These are phyloP conservation scores for Thermomucor indicae-seudaticae DNA, from an alignment of 371 early-diverging fungal genomes.

Conservation along the genomic window DNA sequence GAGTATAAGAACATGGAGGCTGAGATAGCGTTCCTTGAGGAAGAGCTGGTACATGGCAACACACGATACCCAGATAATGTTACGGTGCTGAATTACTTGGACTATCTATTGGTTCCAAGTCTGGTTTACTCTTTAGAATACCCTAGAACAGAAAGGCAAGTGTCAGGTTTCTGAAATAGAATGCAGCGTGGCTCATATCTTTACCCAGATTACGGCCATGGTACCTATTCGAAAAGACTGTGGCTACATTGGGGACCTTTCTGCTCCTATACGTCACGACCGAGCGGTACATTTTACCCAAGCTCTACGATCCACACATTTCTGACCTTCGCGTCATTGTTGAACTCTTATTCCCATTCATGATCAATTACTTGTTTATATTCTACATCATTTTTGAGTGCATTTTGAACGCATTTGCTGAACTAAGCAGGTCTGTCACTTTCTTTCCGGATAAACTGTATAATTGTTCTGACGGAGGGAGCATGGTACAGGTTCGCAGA, in stretches of 20 bases:
- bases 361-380: conserved; percentile 83
- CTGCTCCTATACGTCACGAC: conserved; percentile 79
- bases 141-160: conserved; percentile 80
- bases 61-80: conserved; percentile 79
- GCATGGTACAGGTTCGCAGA: conserved; percentile 79
- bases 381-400: conserved; percentile 97
- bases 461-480: background rate
- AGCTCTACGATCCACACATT: conserved; percentile 59
- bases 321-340: conserved; percentile 55
- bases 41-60: conserved; percentile 55
- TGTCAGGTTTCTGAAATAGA: no score
- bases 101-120: conserved; percentile 86
- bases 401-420: conserved; percentile 94
- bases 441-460: no score
- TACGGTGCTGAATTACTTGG: conserved; percentile 78
- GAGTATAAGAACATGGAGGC: conserved; percentile 20
- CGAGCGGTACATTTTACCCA: conserved; percentile 83
- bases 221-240: conserved; percentile 82
- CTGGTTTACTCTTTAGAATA: conserved; percentile 92
- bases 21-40: conserved; percentile 55
- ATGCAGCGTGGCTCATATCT: background rate
- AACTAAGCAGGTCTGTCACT: conserved; percentile 77
- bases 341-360: conserved; percentile 81
- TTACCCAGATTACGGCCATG: conserved; percentile 70
- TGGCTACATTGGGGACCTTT: conserved; percentile 81